phyloP scores from a whole-genome alignment of 768 basidiomycete species.

The Hygrocybe punicea region DNA sequence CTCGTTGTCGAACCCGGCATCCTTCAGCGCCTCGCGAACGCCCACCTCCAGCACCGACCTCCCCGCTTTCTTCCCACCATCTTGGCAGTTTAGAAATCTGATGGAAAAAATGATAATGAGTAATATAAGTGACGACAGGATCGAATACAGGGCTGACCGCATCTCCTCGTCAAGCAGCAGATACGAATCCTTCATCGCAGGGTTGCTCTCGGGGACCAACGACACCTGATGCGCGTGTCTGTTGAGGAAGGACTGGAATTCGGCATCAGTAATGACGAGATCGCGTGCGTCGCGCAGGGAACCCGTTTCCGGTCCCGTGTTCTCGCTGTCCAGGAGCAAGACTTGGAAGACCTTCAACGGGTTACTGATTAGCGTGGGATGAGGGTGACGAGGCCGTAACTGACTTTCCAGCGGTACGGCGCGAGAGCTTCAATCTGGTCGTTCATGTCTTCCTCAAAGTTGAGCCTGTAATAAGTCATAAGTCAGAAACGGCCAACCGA shows the following conservation, averaged over 20 bases:
- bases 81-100: conserved; percentile 32
- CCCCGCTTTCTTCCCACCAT: conserved; percentile 30
- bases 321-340: conserved; percentile 21
- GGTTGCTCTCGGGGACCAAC: conserved; percentile 38
- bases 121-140: not conserved
- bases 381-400: not conserved
- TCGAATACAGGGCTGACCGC: not conserved
- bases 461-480: conserved; percentile 27
- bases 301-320: conserved; percentile 12
- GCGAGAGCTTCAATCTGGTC: conserved; percentile 30
- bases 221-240: conserved; percentile 24
- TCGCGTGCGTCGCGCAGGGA: conserved; percentile 9
- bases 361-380: not conserved
- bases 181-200: conserved; percentile 39
- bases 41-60: conserved; percentile 35
- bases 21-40: conserved; percentile 29
- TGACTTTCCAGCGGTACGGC: conserved; percentile 42
- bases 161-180: conserved; percentile 33
- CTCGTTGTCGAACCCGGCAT: conserved; percentile 33
- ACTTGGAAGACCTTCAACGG: conserved; percentile 26
- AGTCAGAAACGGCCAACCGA: not conserved
- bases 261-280: conserved; percentile 15
- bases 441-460: conserved; percentile 43
- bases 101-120: not conserved
- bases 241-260: conserved; percentile 34